Evolutionary conservation across 352 stramenopile genomes (phyloP).

Genomic region (Aphanomyces invadans): DNA sequence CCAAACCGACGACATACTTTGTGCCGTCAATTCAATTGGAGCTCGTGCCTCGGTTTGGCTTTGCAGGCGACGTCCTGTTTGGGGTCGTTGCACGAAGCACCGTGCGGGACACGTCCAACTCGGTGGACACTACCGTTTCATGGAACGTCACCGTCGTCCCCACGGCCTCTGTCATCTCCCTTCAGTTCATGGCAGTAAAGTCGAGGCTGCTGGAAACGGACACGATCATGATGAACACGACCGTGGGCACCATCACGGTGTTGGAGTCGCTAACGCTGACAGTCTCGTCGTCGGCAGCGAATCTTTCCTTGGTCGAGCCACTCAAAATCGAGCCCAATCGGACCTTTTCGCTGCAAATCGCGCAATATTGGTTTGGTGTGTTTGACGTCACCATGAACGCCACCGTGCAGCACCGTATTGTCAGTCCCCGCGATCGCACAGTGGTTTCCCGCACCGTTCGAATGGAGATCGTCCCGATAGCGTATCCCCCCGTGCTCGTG

Average conservation of each 20-base stretch:
- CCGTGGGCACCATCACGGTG: neutral
- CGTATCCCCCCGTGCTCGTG: conserved; percentile 5
- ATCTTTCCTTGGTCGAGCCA: neutral
- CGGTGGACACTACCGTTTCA: neutral
- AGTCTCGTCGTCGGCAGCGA: neutral
- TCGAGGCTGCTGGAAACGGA: neutral
- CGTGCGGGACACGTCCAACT: neutral
- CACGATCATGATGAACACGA: neutral
- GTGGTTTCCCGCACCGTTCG: neutral
- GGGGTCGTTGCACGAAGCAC: neutral
- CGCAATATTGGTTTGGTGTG: conserved; percentile 4
- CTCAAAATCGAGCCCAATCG: neutral
- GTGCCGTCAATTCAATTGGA: neutral
- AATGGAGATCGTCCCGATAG: neutral
- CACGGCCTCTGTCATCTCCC: neutral
- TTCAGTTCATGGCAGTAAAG: neutral
- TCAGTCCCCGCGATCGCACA: neutral
- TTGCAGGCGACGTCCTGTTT: neutral
- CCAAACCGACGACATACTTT: neutral
- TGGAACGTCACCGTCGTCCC: conserved; percentile 13
- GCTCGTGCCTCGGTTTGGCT: neutral
- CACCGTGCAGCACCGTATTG: neutral
- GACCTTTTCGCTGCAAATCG: neutral
- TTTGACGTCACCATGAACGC: conserved; percentile 2
- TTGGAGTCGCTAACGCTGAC: neutral